Conservation (phyloP, 2,329 filamentous ascomycete species). For the Alternaria alternata region DNA sequence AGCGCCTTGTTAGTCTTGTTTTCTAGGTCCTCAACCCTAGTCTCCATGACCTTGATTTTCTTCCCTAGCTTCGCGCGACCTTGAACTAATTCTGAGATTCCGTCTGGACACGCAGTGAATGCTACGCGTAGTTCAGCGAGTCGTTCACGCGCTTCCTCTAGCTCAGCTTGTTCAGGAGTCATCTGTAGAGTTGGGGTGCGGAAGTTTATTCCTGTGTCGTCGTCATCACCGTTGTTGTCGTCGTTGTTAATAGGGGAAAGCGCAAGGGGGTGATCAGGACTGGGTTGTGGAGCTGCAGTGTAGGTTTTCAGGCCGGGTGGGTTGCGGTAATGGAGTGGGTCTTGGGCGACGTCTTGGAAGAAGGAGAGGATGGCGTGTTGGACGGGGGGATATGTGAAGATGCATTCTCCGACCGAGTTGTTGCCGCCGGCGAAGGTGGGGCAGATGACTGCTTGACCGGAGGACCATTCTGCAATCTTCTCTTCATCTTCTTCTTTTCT, state of each 20-base stretch:
- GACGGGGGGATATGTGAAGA: slow-evolving; percentile 63
- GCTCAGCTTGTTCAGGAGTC: slow-evolving; percentile 29
- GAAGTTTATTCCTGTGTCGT: not conserved
- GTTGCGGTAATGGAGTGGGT: slow-evolving; percentile 49
- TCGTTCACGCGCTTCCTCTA: slow-evolving; percentile 21
- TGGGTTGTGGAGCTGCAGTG: slow-evolving; percentile 21
- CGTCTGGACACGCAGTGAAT: slow-evolving; percentile 27
- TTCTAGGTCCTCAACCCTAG: slow-evolving; percentile 25
- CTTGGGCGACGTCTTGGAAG: slow-evolving; percentile 65
- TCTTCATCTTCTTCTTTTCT: not conserved
- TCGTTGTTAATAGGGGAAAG: slow-evolving; percentile 16
- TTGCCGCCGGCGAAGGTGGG: slow-evolving; percentile 72
- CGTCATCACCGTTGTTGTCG: not conserved
- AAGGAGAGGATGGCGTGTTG: slow-evolving; percentile 66
- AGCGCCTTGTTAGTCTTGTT: slow-evolving; percentile 6
- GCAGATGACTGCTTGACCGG: slow-evolving; percentile 43
- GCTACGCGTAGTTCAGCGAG: slow-evolving; percentile 28
- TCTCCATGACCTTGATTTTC: slow-evolving; percentile 29
- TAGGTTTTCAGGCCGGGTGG: slow-evolving; percentile 28
- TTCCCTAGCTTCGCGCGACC: slow-evolving; percentile 31
- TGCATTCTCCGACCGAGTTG: slow-evolving; percentile 64
- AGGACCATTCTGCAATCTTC: slow-evolving; percentile 18
- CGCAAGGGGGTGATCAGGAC: slow-evolving; percentile 23
- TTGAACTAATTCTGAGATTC: slow-evolving; percentile 19
- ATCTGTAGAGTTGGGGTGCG: slow-evolving; percentile 18